Evolutionary conservation across 2,329 filamentous ascomycete genomes (phyloP).

Genomic region (Exserohilum turcica): DNA sequence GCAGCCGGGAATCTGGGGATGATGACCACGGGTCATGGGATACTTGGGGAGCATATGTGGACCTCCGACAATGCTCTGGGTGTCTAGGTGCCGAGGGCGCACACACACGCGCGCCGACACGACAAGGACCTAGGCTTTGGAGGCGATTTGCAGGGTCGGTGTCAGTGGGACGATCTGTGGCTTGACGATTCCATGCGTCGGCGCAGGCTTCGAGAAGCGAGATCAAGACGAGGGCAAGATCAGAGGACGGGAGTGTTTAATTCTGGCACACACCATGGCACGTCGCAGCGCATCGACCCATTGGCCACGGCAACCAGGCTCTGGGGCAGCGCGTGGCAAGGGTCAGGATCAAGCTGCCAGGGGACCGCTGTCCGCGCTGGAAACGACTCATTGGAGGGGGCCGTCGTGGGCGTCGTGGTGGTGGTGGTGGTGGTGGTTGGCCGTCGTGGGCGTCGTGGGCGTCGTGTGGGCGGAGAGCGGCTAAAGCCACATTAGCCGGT

Average conservation of each 20-base stretch:
- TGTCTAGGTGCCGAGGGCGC: constrained; percentile 33
- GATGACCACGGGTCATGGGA: constrained; percentile 41
- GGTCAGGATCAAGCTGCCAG: constrained; percentile 9
- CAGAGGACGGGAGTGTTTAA: constrained; percentile 38
- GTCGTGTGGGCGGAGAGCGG: not conserved
- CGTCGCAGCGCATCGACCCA: constrained; percentile 22
- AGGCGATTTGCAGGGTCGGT: constrained; percentile 32
- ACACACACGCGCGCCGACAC: constrained; percentile 30
- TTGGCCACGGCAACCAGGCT: constrained; percentile 31
- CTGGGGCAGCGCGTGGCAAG: constrained; percentile 21
- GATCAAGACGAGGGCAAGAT: constrained; percentile 41
- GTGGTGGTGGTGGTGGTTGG: not conserved
- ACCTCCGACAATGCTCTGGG: constrained; percentile 39
- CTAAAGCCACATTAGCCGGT: constrained; percentile 16
- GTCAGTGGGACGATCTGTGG: constrained; percentile 43
- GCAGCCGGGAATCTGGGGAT: constrained; percentile 34
- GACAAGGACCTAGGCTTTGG: constrained; percentile 32
- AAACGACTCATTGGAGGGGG: constrained; percentile 4
- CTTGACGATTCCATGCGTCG: constrained; percentile 46
- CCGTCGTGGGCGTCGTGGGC: too few species aligned
- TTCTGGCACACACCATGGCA: constrained; percentile 24
- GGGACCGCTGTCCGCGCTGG: not conserved
- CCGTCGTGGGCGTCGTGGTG: too few species aligned
- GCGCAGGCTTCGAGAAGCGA: constrained; percentile 48
- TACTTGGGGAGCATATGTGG: constrained; percentile 45